Conservation (phyloP, 1,139 yeast genomes). For the Yamadazyma dendronema region DNA sequence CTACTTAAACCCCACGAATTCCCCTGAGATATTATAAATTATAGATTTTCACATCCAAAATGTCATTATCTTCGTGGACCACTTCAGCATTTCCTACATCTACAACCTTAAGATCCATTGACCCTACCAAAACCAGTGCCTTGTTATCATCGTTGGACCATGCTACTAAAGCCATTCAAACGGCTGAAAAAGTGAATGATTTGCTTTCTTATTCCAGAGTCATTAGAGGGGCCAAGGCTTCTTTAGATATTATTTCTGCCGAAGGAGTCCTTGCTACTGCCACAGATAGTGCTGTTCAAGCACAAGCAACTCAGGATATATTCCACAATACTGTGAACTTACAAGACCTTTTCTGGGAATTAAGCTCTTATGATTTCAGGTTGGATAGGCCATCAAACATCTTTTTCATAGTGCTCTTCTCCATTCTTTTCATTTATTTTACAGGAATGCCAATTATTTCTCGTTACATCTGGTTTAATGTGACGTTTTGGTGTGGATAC, state of each 20-base stretch:
- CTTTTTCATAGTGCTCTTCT: slow-evolving; percentile 28
- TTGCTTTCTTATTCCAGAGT: slow-evolving; percentile 21
- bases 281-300: slow-evolving; percentile 24
- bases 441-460: slow-evolving; percentile 21
- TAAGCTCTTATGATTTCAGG: slow-evolving; percentile 23
- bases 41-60: neutral
- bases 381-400: slow-evolving; percentile 30
- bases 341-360: slow-evolving; percentile 24
- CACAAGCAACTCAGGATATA: slow-evolving; percentile 32
- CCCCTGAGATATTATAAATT: neutral
- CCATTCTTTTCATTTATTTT: slow-evolving; percentile 22
- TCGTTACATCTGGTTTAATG: slow-evolving; percentile 29
- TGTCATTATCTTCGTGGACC: slow-evolving; percentile 17
- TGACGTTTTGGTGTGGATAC: slow-evolving; percentile 29
- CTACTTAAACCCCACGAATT: neutral
- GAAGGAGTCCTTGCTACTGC: slow-evolving; percentile 40
- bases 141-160: slow-evolving; percentile 18
- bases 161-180: slow-evolving; percentile 16
- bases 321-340: slow-evolving; percentile 34
- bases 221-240: slow-evolving; percentile 39
- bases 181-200: slow-evolving; percentile 13
- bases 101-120: slow-evolving; percentile 16
- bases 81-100: slow-evolving; percentile 21
- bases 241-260: slow-evolving; percentile 33
- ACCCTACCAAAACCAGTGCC: slow-evolving; percentile 20